Evolutionary conservation across 306 rosid species (phyloP).

Genomic region (Myrica gale): DNA sequence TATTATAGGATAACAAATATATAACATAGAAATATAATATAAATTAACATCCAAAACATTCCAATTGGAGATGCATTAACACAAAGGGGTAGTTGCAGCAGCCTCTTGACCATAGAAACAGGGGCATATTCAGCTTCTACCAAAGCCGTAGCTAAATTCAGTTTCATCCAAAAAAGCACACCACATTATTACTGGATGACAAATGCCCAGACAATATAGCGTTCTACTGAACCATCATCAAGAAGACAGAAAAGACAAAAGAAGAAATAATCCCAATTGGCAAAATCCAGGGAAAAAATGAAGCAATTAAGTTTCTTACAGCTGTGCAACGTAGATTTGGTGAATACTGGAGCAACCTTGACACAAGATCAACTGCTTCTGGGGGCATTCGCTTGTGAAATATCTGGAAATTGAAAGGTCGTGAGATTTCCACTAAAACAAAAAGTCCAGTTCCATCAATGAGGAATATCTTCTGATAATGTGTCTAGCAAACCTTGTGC

Average conservation of each 20-base stretch:
- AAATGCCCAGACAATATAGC: background rate
- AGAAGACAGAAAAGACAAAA: background rate
- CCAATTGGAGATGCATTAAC: too few species aligned
- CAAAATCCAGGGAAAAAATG: background rate
- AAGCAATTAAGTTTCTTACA: slow-evolving; percentile 49
- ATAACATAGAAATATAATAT: too few species aligned
- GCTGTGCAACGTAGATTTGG: slow-evolving; percentile 93
- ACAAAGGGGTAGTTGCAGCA: background rate
- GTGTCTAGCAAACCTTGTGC: slow-evolving; percentile 67
- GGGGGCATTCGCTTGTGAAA: slow-evolving; percentile 84
- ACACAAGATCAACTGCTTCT: slow-evolving; percentile 88
- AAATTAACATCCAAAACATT: too few species aligned
- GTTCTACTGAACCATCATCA: background rate
- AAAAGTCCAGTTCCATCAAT: slow-evolving; percentile 6
- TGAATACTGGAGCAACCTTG: slow-evolving; percentile 89
- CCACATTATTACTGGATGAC: background rate
- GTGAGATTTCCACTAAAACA: slow-evolving; percentile 22
- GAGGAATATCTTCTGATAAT: background rate
- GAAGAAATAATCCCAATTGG: background rate
- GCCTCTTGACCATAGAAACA: background rate
- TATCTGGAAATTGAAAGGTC: slow-evolving; percentile 43
- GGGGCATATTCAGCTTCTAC: too few species aligned
- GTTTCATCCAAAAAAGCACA: background rate
- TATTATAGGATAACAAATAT: too few species aligned
- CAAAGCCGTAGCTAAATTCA: background rate